These are phyloP conservation scores for Macrophomina phaseolina DNA, from an alignment of 2,329 filamentous ascomycete species.

Conservation along the genomic window DNA sequence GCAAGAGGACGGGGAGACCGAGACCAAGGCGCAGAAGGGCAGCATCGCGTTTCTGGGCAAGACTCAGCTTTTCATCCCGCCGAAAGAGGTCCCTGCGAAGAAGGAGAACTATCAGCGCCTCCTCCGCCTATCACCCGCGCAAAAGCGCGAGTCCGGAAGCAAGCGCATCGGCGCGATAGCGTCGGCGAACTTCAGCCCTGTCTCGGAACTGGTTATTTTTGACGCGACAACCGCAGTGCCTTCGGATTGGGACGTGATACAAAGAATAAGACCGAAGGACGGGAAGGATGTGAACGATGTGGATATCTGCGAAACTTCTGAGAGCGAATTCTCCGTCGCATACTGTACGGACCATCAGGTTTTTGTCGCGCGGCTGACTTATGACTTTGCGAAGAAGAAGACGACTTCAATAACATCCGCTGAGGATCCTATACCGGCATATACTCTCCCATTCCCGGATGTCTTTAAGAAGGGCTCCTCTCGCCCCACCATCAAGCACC, in stretches of 20 bases:
- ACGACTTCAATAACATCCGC: conserved; percentile 40
- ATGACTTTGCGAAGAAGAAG: conserved; percentile 52
- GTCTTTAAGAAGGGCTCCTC: conserved; percentile 44
- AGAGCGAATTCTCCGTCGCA: conserved; percentile 71
- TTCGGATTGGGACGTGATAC: conserved; percentile 58
- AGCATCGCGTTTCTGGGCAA: conserved; percentile 57
- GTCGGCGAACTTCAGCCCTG: conserved; percentile 71
- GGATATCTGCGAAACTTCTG: conserved; percentile 69
- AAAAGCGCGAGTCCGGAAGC: conserved; percentile 55
- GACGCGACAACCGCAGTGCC: conserved; percentile 62
- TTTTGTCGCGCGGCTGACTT: conserved; percentile 66
- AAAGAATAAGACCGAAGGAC: conserved; percentile 57
- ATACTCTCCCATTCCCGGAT: conserved; percentile 39
- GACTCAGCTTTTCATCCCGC: conserved; percentile 56
- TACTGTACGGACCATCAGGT: conserved; percentile 82
- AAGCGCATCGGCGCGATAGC: conserved; percentile 77
- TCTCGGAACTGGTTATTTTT: conserved; percentile 80
- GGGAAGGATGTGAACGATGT: conserved; percentile 69
- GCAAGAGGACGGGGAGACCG: conserved; percentile 38
- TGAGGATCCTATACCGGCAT: conserved; percentile 33
- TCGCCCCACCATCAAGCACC: conserved; percentile 59
- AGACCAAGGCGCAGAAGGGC: conserved; percentile 38
- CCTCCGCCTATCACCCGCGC: conserved; percentile 62
- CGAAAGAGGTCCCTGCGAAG: conserved; percentile 46
- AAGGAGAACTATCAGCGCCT: conserved; percentile 66